Percentiles rank a stretch among this genome's conserved stretches.
phyloP scores from a whole-genome alignment of 169 alveolate species.

The Plasmodium vinckei region DNA sequence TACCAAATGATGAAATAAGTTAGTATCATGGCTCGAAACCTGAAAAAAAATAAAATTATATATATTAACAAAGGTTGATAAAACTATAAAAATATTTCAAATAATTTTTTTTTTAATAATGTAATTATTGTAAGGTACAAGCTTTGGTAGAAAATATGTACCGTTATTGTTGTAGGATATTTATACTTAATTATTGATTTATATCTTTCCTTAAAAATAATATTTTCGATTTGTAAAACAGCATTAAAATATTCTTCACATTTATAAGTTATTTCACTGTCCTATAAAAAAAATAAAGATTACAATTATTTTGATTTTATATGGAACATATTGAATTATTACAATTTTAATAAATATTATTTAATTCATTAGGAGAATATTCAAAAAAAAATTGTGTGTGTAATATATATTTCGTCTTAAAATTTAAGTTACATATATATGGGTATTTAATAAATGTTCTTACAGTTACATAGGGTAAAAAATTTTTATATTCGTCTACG shows the following conservation, averaged over 20 bases:
- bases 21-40: neutral
- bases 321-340: too few species aligned
- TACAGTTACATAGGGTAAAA: constrained; percentile 60
- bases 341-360: neutral
- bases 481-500: constrained; percentile 53
- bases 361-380: neutral
- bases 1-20: neutral
- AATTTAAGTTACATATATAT: neutral
- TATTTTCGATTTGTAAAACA: constrained; percentile 32
- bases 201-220: constrained; percentile 50
- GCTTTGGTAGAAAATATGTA: neutral
- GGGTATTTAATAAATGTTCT: neutral
- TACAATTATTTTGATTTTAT: too few species aligned
- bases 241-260: constrained; percentile 29
- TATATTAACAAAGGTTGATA: too few species aligned
- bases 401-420: neutral
- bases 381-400: neutral
- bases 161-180: constrained; percentile 38
- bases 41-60: neutral
- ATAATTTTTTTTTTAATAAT: too few species aligned
- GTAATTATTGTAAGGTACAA: too few species aligned
- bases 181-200: constrained; percentile 28
- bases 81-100: too few species aligned
- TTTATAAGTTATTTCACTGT: constrained; percentile 65
- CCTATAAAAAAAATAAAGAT: constrained; percentile 2